Percentiles rank a stretch among this genome's conserved stretches.
Evolutionary conservation across 208 protist species (phyloP).

Genomic region (Crithidia acanthocephali): DNA sequence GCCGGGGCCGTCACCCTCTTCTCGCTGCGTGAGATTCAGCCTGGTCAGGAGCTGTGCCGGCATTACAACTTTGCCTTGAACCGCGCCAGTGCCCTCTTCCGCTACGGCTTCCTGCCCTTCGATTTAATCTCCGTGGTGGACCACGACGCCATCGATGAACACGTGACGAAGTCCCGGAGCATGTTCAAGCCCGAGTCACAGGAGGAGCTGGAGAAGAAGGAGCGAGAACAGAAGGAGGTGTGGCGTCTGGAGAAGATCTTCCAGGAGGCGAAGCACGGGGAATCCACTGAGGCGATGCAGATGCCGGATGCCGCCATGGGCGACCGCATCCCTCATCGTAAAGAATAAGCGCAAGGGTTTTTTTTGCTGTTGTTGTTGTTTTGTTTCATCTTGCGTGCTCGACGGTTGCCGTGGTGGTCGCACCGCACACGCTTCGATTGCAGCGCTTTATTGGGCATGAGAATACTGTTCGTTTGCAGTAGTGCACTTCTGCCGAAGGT

Average conservation of each 20-base stretch:
- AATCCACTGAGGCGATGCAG: not conserved
- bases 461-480: not conserved
- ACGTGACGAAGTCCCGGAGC: conserved; percentile 59
- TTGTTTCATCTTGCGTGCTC: too few species aligned
- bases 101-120: conserved; percentile 92
- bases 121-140: conserved; percentile 92
- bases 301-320: conserved; percentile 14
- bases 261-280: conserved; percentile 46
- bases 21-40: conserved; percentile 62
- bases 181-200: conserved; percentile 68
- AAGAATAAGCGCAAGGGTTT: conserved; percentile 8
- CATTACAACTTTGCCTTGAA: conserved; percentile 93
- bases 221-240: conserved; percentile 51
- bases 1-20: conserved; percentile 77
- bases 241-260: conserved; percentile 73
- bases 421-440: too few species aligned
- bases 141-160: conserved; percentile 77
- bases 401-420: too few species aligned
- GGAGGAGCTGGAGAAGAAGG: conserved; percentile 44
- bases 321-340: conserved; percentile 25
- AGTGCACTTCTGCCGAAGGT: not conserved
- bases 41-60: conserved; percentile 88
- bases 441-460: too few species aligned
- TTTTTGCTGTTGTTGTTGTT: not conserved
- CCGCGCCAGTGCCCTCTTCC: conserved; percentile 81